Evolutionary conservation across 495 filamentous ascomycete species (phyloP).

Genomic region (Aspergillus biplanus): DNA sequence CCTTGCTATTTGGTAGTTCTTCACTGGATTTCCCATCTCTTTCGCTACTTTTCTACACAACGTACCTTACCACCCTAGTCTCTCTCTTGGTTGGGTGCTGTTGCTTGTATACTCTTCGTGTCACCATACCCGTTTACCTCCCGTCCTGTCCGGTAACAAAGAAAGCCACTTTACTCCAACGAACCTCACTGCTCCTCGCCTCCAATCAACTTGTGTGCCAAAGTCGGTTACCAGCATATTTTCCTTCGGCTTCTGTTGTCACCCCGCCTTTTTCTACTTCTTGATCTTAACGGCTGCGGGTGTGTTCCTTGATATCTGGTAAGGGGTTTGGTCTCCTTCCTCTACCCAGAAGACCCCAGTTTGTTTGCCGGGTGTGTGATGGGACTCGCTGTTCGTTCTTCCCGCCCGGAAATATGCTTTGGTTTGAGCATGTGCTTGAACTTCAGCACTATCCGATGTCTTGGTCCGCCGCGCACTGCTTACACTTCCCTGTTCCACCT

Average conservation of each 20-base stretch:
- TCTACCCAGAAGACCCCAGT: not conserved
- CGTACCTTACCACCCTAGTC: not conserved
- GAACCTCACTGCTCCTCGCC: conserved; percentile 9
- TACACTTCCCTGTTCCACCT: not conserved
- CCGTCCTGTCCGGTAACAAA: not conserved
- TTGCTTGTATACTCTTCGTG: conserved; percentile 16
- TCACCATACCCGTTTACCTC: conserved; percentile 23
- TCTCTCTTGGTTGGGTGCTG: conserved; percentile 10
- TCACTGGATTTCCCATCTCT: conserved; percentile 19
- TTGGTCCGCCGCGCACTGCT: not conserved
- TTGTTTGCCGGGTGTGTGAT: conserved; percentile 12
- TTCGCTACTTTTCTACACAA: conserved; percentile 7
- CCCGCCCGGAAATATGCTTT: conserved; percentile 9
- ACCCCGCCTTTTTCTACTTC: conserved; percentile 12
- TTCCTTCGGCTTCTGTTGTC: conserved; percentile 14
- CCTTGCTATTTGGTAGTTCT: conserved; percentile 20
- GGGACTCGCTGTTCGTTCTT: not conserved
- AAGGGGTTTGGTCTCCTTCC: conserved; percentile 15
- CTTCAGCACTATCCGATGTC: not conserved
- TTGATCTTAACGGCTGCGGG: conserved; percentile 7
- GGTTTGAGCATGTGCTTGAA: not conserved
- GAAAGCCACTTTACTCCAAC: not conserved
- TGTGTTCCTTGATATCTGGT: conserved; percentile 19
- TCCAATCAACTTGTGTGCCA: conserved; percentile 9
- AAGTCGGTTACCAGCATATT: conserved; percentile 12